Evolutionary conservation across 352 stramenopile species (phyloP).

Genomic region (Phytophthora pistaciae): DNA sequence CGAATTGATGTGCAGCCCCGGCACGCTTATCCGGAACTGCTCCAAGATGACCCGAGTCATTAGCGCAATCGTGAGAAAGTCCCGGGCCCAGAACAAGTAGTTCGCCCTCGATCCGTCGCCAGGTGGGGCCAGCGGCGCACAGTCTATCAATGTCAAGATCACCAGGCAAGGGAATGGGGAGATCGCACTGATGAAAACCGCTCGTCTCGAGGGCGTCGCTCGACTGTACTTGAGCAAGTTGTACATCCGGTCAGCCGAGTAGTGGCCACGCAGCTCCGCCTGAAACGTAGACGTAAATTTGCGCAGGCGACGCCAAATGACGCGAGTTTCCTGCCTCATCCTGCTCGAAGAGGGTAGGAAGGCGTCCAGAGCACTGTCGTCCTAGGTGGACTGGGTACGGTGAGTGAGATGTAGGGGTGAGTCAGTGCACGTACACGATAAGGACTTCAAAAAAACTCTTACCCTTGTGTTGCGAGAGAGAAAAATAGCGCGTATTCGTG

Average conservation of each 20-base stretch:
- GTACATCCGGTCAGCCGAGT: slow-evolving; percentile 36
- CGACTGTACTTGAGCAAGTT: slow-evolving; percentile 17
- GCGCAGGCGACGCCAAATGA: slow-evolving; percentile 7
- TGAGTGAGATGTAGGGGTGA: not conserved
- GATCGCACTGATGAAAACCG: slow-evolving; percentile 14
- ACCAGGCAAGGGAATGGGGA: slow-evolving; percentile 44
- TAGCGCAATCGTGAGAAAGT: slow-evolving; percentile 36
- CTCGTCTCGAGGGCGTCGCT: not conserved
- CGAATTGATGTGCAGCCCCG: slow-evolving; percentile 8
- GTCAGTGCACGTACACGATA: not conserved
- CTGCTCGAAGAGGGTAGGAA: too few relatives aligned
- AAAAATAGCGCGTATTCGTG: not conserved
- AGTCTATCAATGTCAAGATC: slow-evolving; percentile 38
- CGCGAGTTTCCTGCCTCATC: slow-evolving; percentile 6
- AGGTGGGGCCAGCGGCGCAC: slow-evolving; percentile 22
- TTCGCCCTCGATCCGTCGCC: slow-evolving; percentile 37
- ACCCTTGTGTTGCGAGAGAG: not conserved
- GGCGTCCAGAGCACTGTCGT: too few relatives aligned
- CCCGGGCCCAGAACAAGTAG: slow-evolving; percentile 42
- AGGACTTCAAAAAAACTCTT: not conserved
- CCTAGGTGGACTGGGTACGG: too few relatives aligned
- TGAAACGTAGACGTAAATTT: slow-evolving; percentile 23
- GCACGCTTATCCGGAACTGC: slow-evolving; percentile 35
- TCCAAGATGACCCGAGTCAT: slow-evolving; percentile 43
- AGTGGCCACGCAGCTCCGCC: slow-evolving; percentile 51